Base-by-base conservation (phyloP, 176 grass and related monocot species). In the Saccharum spontaneum region DNA sequence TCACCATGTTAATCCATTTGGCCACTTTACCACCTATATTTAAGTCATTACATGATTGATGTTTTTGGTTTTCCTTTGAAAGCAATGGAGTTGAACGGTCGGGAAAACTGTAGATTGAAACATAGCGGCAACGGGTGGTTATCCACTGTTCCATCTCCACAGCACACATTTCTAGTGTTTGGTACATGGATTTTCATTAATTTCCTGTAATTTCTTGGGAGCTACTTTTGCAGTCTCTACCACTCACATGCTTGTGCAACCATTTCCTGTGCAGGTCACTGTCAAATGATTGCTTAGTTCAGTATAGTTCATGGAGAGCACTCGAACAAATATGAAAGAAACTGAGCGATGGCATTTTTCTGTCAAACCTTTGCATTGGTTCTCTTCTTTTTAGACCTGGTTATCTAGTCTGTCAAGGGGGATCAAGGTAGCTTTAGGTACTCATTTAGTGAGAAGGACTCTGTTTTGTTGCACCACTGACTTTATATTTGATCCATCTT, bases 171-270 rank as follows among this genome's bases (percentile, higher is more conserved):
- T 33, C 33, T 33, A 33, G 33, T 33, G 33, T 33, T 33, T 33
- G 33, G 33, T 33, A 33, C 33, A 33, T 33, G 3, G 33, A 33
- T 33, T 2, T 33, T 33, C 33, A 33, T 33, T 33, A 33, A 33
- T 33, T 33, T 33, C n/a, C 30, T 16, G 30, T 55, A 33, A 26
- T 48, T 48, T 67, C 61, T 48, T 67, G 15, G 15, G 14, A 48
- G 61, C 9, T 74, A 7, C 3, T 45, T 31, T 33, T 46, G 20
- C 36, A 69, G 48, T 62, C 92, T 30, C 48, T 91, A n/a, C 92
- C 90, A 49, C 15, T 77, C n/a, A 28, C 28, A 28, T 28, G 28
- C 31, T 24, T 59, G 61, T 12, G 0, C 37, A 37, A 4, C 61
- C 33, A 14, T 1, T 50, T 33, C 13, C 9, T 26, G 6, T 12